Conservation (phyloP, 768 basidiomycete genomes). For the Xanthoconium purpureum region DNA sequence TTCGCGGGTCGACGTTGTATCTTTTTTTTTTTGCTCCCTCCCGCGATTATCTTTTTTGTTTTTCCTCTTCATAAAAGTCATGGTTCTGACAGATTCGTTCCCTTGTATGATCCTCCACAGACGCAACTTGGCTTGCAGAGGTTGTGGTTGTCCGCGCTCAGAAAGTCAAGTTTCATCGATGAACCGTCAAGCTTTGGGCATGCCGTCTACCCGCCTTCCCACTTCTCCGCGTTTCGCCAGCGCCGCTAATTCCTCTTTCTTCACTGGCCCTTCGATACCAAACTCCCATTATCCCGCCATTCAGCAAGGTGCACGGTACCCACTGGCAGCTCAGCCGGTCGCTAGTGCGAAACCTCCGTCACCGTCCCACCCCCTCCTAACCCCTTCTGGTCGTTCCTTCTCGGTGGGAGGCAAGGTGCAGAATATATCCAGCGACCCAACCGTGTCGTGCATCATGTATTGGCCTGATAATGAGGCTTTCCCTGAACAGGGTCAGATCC, state of each 20-base stretch:
- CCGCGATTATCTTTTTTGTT: background rate
- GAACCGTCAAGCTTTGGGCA: constrained; percentile 29
- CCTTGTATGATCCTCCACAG: constrained; percentile 55
- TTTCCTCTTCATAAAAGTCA: constrained; percentile 17
- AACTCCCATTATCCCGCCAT: constrained; percentile 29
- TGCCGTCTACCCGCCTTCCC: constrained; percentile 22
- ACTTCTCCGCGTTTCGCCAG: constrained; percentile 27
- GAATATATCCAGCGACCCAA: constrained; percentile 72
- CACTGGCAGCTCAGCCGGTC: constrained; percentile 25
- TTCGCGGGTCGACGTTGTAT: background rate
- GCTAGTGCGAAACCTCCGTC: constrained; percentile 33
- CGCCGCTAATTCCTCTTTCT: constrained; percentile 14
- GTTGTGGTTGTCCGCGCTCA: constrained; percentile 64
- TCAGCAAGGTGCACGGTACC: constrained; percentile 24
- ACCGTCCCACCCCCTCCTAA: constrained; percentile 69
- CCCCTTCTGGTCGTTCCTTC: constrained; percentile 78
- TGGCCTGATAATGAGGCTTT: constrained; percentile 90
- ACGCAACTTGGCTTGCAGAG: constrained; percentile 74
- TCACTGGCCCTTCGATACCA: constrained; percentile 24
- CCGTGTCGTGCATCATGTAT: constrained; percentile 76
- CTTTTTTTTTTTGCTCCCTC: constrained; percentile 8
- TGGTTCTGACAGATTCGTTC: constrained; percentile 47
- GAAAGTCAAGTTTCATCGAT: constrained; percentile 31
- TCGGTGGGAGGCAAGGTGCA: constrained; percentile 75
- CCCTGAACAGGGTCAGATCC: constrained; percentile 76